Evolutionary conservation across 352 stramenopile species (phyloP).

Genomic region (Phytophthora aleatoria): DNA sequence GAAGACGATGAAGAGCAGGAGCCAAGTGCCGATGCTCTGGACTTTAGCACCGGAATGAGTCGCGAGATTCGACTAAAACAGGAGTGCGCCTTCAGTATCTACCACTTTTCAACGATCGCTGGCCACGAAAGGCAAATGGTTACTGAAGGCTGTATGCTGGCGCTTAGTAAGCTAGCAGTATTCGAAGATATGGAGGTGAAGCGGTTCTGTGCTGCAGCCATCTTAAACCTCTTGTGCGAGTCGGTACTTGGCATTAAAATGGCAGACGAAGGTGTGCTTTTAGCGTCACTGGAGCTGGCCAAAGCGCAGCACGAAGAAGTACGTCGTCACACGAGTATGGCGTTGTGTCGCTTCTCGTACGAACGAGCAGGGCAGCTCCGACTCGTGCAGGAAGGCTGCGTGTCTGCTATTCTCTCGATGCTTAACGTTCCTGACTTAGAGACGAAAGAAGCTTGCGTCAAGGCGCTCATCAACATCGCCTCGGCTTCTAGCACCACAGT

Average conservation of each 20-base stretch:
- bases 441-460: slow-evolving; percentile 86
- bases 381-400: slow-evolving; percentile 81
- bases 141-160: slow-evolving; percentile 70
- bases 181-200: slow-evolving; percentile 88
- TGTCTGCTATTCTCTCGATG: slow-evolving; percentile 86
- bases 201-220: slow-evolving; percentile 79
- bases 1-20: slow-evolving; percentile 57
- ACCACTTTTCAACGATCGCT: slow-evolving; percentile 69
- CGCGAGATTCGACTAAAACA: slow-evolving; percentile 79
- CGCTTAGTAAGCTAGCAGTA: slow-evolving; percentile 68
- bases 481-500: slow-evolving; percentile 65
- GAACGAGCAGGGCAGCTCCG: slow-evolving; percentile 68
- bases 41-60: slow-evolving; percentile 37
- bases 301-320: slow-evolving; percentile 84
- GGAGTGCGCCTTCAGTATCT: slow-evolving; percentile 83
- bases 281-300: slow-evolving; percentile 74
- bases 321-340: slow-evolving; percentile 82
- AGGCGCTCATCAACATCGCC: slow-evolving; percentile 85
- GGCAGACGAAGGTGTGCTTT: slow-evolving; percentile 77
- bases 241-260: slow-evolving; percentile 47
- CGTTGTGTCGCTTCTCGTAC: slow-evolving; percentile 84
- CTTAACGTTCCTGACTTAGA: slow-evolving; percentile 80
- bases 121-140: slow-evolving; percentile 84
- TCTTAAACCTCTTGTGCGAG: slow-evolving; percentile 81
- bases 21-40: slow-evolving; percentile 39